These are phyloP conservation scores for Cercospora zeae-maydis DNA, from an alignment of 2,329 filamentous ascomycete species.

Conservation along the genomic window DNA sequence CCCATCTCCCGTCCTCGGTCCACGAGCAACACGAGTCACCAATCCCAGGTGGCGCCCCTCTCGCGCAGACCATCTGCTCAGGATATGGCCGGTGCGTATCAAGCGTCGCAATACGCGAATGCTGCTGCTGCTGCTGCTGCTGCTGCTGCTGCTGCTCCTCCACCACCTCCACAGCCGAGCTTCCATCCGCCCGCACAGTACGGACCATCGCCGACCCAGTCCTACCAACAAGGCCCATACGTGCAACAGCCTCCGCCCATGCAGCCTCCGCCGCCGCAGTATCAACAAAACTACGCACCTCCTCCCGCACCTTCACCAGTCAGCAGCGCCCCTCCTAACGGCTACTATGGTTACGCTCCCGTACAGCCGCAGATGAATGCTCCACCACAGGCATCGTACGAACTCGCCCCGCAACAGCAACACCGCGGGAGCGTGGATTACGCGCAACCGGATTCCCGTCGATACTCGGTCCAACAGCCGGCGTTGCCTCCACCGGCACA, in stretches of 20 bases:
- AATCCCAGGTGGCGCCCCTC: constrained; percentile 28
- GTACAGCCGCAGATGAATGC: constrained; percentile 38
- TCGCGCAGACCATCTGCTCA: constrained; percentile 45
- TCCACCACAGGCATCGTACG: constrained; percentile 26
- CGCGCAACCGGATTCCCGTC: constrained; percentile 38
- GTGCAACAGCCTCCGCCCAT: constrained; percentile 36
- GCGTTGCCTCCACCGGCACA: constrained; percentile 34
- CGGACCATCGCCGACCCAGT: constrained; percentile 29
- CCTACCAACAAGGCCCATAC: constrained; percentile 29
- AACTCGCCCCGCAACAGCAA: constrained; percentile 24
- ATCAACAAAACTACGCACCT: constrained; percentile 26
- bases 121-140: constrained; percentile 17
- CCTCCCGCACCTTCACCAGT: constrained; percentile 27
- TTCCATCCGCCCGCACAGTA: constrained; percentile 41
- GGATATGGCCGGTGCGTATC: constrained; percentile 43
- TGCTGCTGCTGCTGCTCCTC: constrained; percentile 24
- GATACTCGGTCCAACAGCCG: constrained; percentile 41
- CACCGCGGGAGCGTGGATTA: constrained; percentile 43
- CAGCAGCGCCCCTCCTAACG: constrained; percentile 33
- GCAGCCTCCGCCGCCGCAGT: constrained; percentile 33
- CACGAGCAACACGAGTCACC: constrained; percentile 39
- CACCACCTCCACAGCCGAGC: constrained; percentile 36
- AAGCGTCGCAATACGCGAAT: constrained; percentile 39
- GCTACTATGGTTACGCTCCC: constrained; percentile 42
- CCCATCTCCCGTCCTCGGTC: constrained; percentile 38